Evolutionary conservation across 2,329 filamentous ascomycete species (phyloP).

Genomic region (Nemania diffusa): DNA sequence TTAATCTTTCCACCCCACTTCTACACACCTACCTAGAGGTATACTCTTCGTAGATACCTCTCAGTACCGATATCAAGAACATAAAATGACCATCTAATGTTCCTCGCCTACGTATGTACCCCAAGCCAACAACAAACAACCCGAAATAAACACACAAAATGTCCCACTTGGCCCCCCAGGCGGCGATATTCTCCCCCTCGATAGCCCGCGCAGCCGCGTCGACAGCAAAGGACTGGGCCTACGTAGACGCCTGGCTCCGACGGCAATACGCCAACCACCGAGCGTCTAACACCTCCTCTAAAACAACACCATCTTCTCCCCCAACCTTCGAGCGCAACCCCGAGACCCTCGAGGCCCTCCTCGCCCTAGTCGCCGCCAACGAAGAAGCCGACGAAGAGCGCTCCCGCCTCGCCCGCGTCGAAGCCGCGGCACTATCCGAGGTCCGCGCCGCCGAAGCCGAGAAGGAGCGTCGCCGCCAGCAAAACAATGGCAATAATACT

Average conservation of each 20-base stretch:
- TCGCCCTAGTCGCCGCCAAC: constrained; percentile 79
- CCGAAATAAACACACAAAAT: constrained; percentile 37
- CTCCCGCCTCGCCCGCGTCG: constrained; percentile 65
- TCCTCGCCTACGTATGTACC: background rate
- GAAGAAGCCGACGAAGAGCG: constrained; percentile 80
- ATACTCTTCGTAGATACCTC: background rate
- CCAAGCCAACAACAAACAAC: background rate
- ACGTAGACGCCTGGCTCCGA: constrained; percentile 84
- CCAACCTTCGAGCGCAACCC: constrained; percentile 87
- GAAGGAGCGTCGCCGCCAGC: constrained; percentile 15
- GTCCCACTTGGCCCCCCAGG: constrained; percentile 48
- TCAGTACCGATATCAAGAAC: background rate
- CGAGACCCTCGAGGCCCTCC: constrained; percentile 79
- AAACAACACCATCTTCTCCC: constrained; percentile 44
- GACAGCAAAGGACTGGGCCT: constrained; percentile 90
- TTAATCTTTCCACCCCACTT: constrained; percentile 6
- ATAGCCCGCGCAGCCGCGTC: constrained; percentile 79
- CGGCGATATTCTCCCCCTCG: constrained; percentile 74
- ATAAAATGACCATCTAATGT: background rate
- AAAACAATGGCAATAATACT: constrained; percentile 2
- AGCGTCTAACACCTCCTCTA: background rate
- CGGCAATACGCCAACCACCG: constrained; percentile 61
- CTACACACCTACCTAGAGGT: background rate
- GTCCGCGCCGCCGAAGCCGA: constrained; percentile 53
- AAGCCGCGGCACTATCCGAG: constrained; percentile 68